Conservation (phyloP, 441 rosid species). For the Erodium chrysanthum region DNA sequence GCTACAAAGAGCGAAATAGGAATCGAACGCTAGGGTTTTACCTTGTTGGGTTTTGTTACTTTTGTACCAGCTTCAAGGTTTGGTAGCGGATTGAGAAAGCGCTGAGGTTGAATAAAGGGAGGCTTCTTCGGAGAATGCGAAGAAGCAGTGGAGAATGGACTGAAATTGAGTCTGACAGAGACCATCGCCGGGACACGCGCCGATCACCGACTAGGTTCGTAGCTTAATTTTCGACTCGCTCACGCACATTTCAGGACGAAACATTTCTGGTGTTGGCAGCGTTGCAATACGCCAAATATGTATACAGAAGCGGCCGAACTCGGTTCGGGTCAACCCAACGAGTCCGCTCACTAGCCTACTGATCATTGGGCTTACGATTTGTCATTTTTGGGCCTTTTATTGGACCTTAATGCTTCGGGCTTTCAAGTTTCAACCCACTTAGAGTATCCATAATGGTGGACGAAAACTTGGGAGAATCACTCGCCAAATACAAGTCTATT, state of each 20-base stretch:
- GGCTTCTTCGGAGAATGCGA: slow-evolving; percentile 6
- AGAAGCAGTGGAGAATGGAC: slow-evolving; percentile 18
- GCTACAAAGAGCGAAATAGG: not conserved
- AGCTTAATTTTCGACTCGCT: not conserved
- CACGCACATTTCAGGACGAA: not conserved
- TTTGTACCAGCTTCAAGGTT: slow-evolving; percentile 17
- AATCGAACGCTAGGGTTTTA: slow-evolving; percentile 6
- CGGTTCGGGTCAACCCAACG: not conserved
- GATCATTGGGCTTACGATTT: no score
- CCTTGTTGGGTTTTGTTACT: slow-evolving; percentile 35
- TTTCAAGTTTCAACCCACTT: no score
- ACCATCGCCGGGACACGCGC: slow-evolving; percentile 16
- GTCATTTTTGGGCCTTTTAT: no score
- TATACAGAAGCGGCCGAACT: not conserved
- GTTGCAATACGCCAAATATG: not conserved
- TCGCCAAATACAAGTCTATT: no score
- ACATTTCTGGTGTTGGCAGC: not conserved
- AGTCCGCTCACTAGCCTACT: no score
- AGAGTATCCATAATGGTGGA: no score
- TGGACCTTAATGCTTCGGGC: no score
- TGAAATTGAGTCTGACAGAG: slow-evolving; percentile 5
- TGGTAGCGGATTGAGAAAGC: slow-evolving; percentile 6
- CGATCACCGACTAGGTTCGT: not conserved
- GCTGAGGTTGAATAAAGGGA: no score
- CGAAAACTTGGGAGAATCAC: no score